phyloP scores from a whole-genome alignment of 495 filamentous ascomycete species.

The Aspergillus affinis region DNA sequence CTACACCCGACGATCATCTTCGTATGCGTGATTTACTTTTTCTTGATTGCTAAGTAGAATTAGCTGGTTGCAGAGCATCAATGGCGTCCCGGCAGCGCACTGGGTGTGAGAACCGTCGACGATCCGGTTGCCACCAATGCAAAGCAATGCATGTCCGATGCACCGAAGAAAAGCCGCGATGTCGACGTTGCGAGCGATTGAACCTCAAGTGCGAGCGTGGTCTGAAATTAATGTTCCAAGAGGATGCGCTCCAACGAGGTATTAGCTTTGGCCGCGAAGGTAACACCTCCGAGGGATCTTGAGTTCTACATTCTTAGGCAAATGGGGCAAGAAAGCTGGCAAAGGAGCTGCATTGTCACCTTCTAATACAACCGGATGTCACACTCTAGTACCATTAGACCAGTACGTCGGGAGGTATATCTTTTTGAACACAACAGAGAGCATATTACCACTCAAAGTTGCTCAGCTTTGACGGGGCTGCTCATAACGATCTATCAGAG shows the following conservation, averaged over 20 bases:
- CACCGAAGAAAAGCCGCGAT: constrained; percentile 20
- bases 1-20: neutral
- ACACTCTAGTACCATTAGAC: constrained; percentile 9
- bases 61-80: neutral
- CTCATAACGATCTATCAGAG: neutral
- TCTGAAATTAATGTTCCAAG: constrained; percentile 18
- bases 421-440: constrained; percentile 16
- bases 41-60: neutral
- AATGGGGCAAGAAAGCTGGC: neutral
- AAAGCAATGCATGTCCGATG: constrained; percentile 24
- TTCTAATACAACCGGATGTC: neutral
- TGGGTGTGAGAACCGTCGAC: constrained; percentile 20
- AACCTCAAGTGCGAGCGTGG: constrained; percentile 15
- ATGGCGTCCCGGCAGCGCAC: neutral
- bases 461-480: neutral
- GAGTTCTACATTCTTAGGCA: neutral
- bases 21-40: neutral
- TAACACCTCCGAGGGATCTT: neutral
- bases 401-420: constrained; percentile 17
- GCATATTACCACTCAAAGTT: neutral
- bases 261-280: constrained; percentile 21
- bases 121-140: constrained; percentile 22
- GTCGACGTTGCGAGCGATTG: constrained; percentile 16
- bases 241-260: constrained; percentile 24
- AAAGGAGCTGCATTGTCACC: constrained; percentile 8